Conservation (phyloP, 305 asterid genomes). For the Fraxinus sp. region DNA sequence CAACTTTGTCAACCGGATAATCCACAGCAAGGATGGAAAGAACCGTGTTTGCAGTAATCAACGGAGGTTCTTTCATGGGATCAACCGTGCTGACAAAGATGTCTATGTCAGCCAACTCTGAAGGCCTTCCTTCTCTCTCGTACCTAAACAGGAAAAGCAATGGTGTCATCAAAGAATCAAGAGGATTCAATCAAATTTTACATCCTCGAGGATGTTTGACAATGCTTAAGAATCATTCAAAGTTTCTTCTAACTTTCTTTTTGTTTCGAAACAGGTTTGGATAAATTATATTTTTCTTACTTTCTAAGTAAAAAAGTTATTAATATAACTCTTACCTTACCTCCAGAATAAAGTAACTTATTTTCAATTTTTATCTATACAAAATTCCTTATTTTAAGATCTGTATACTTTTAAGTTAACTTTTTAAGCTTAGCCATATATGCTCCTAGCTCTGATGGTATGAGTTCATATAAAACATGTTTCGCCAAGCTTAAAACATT, state of each 20-base stretch:
- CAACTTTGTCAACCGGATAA: conserved; percentile 77
- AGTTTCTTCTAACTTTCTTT: not conserved
- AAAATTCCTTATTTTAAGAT: not conserved
- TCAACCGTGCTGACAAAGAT: conserved; percentile 87
- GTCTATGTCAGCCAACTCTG: conserved; percentile 65
- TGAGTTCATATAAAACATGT: not conserved
- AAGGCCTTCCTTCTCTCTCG: conserved; percentile 75
- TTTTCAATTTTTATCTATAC: not conserved
- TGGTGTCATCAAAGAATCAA: not conserved
- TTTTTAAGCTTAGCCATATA: not conserved
- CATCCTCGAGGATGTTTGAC: not conserved
- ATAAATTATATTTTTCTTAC: conserved; percentile 38
- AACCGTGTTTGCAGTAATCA: conserved; percentile 87
- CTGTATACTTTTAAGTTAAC: not conserved
- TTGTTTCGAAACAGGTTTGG: not conserved
- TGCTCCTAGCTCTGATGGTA: not conserved
- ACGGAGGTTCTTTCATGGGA: conserved; percentile 91
- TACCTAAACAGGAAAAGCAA: conserved; percentile 43
- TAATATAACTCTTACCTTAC: not conserved
- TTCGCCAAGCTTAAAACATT: not conserved
- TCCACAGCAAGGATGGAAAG: conserved; percentile 85
- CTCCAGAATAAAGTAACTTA: not conserved
- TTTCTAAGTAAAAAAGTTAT: not conserved
- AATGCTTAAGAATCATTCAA: not conserved
- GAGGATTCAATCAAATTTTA: not conserved